Conservation (phyloP, 75 land plant species). For the Pinus albicaulis region DNA sequence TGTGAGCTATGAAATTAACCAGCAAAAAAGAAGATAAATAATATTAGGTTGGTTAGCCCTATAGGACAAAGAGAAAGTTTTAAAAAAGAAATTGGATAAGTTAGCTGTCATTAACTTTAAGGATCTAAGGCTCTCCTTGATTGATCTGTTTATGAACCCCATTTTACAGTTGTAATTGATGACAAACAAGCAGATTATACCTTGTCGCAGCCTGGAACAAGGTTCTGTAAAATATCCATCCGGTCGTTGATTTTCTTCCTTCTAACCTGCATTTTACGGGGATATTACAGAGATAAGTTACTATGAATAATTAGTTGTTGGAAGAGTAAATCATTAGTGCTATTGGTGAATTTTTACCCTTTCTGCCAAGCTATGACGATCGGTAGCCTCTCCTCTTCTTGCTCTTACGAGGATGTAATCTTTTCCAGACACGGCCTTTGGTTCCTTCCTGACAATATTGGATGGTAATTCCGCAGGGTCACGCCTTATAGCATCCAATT, state of each 20-base stretch:
- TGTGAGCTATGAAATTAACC: not conserved
- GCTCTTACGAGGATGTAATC: conserved; percentile 93
- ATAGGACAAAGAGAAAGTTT: too few species aligned
- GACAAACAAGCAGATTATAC: conserved; percentile 14
- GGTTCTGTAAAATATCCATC: conserved; percentile 49
- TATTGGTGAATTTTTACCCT: conserved; percentile 35
- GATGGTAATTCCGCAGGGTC: too few species aligned
- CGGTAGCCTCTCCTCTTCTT: conserved; percentile 93
- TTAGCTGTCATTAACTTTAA: too few species aligned
- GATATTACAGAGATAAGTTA: too few species aligned
- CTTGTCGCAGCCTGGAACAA: conserved; percentile 70
- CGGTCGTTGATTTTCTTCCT: conserved; percentile 64
- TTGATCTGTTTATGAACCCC: too few species aligned
- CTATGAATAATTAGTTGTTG: too few species aligned
- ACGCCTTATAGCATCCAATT: not conserved
- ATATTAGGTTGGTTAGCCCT: too few species aligned
- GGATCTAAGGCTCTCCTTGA: too few species aligned
- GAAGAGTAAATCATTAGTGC: too few species aligned
- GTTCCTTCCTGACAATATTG: too few species aligned
- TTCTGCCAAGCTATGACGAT: conserved; percentile 94
- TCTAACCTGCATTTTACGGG: conserved; percentile 30
- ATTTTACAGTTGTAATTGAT: too few species aligned
- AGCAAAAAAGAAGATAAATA: not conserved
- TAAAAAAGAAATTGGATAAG: too few species aligned
- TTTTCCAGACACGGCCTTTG: not conserved